Evolutionary conservation across 2,329 filamentous ascomycete species (phyloP).

Genomic region (Corynespora cassiicola): DNA sequence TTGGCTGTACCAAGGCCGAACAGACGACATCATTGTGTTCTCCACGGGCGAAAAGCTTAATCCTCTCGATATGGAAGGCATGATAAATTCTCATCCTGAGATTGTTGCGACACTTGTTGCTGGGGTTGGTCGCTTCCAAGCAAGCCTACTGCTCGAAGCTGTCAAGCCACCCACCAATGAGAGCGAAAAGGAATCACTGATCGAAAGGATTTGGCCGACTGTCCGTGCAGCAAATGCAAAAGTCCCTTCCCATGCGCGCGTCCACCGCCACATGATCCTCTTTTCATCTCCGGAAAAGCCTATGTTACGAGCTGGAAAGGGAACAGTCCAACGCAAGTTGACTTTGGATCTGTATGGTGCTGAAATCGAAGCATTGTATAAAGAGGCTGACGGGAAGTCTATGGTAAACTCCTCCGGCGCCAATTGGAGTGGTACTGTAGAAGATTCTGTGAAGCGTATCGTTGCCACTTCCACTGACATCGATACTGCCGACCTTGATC

Average conservation of each 20-base stretch:
- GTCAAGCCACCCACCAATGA: constrained; percentile 42
- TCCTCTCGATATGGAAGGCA: constrained; percentile 5
- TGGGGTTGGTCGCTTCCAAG: constrained; percentile 29
- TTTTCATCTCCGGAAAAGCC: constrained; percentile 55
- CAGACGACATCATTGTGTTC: constrained; percentile 59
- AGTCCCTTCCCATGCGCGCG: too few relatives aligned
- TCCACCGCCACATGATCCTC: constrained; percentile 48
- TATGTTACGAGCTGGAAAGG: constrained; percentile 54
- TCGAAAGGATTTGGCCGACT: too few relatives aligned
- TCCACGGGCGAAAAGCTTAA: constrained; percentile 58
- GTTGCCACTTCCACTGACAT: not conserved
- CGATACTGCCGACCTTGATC: not conserved
- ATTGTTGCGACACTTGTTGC: constrained; percentile 35
- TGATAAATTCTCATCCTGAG: constrained; percentile 23
- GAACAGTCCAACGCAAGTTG: constrained; percentile 48
- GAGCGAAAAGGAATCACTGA: too few relatives aligned
- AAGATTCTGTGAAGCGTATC: not conserved
- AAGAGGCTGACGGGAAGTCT: not conserved
- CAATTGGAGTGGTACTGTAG: not conserved
- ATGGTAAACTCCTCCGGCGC: not conserved
- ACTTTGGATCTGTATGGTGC: constrained; percentile 1
- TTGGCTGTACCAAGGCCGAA: constrained; percentile 21
- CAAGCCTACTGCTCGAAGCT: constrained; percentile 28
- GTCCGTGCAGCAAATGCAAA: too few relatives aligned
- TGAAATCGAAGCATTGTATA: not conserved